Evolutionary conservation across 345 rosid species (phyloP).

Genomic region (Dimocarpus longan): DNA sequence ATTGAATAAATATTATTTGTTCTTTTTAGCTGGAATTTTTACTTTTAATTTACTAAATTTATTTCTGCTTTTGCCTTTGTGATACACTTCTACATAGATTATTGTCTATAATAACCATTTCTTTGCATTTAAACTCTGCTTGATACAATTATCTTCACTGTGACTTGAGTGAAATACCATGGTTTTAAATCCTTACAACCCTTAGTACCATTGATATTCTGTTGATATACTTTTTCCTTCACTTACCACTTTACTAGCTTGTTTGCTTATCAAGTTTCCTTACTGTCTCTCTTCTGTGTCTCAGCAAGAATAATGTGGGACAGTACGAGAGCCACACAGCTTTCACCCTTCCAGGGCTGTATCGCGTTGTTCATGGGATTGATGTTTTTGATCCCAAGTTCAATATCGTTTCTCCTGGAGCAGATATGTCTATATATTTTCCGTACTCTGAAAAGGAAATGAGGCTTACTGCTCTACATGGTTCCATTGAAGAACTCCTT

Average conservation of each 20-base stretch:
- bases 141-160: neutral
- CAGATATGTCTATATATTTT: slow-evolving; percentile 63
- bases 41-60: neutral
- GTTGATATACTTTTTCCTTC: slow-evolving; percentile 1
- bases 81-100: neutral
- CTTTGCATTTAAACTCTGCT: neutral
- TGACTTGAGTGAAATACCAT: neutral
- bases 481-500: slow-evolving; percentile 51
- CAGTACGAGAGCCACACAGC: slow-evolving; percentile 65
- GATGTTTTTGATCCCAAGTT: slow-evolving; percentile 68
- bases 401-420: slow-evolving; percentile 69
- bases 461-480: slow-evolving; percentile 55
- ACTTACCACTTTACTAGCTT: neutral
- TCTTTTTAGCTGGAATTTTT: neutral
- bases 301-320: slow-evolving; percentile 57
- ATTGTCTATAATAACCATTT: neutral
- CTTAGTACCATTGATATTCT: neutral
- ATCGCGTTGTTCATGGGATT: slow-evolving; percentile 64
- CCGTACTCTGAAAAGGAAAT: slow-evolving; percentile 53
- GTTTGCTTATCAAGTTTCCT: slow-evolving; percentile 11
- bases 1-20: neutral
- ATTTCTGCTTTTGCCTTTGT: neutral
- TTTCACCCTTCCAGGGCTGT: slow-evolving; percentile 65
- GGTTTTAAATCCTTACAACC: neutral
- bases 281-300: slow-evolving; percentile 4